Evolutionary conservation across 2,329 filamentous ascomycete species (phyloP).

Genomic region (Venturia asperata): DNA sequence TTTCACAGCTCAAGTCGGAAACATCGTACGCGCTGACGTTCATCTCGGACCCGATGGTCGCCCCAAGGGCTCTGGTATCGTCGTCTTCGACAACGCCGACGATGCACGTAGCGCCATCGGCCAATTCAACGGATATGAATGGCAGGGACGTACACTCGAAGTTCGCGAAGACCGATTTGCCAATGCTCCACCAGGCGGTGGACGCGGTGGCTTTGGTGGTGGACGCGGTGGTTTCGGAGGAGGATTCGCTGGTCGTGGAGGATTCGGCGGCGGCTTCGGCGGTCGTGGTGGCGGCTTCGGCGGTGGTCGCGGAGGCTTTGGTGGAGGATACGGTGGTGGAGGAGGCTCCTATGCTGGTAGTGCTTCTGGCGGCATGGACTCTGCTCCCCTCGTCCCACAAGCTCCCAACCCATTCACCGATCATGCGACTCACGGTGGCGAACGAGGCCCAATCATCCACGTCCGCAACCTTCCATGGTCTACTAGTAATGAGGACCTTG

Average conservation of each 20-base stretch:
- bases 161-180: constrained; percentile 96
- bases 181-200: constrained; percentile 44
- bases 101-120: constrained; percentile 94
- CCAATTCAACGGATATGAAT: constrained; percentile 98
- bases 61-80: constrained; percentile 93
- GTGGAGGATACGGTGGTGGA: constrained; percentile 34
- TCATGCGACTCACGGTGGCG: constrained; percentile 77
- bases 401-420: constrained; percentile 88
- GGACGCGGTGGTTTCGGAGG: constrained; percentile 51
- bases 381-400: constrained; percentile 40
- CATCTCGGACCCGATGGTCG: constrained; percentile 86
- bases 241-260: constrained; percentile 50
- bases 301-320: constrained; percentile 41
- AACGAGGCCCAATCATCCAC: constrained; percentile 78
- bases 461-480: constrained; percentile 99
- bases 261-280: constrained; percentile 44
- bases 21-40: constrained; percentile 88
- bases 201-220: constrained; percentile 38
- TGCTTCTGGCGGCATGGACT: constrained; percentile 27
- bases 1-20: constrained; percentile 26
- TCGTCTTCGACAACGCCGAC: constrained; percentile 90
- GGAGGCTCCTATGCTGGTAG: constrained; percentile 33
- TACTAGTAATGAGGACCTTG: constrained; percentile 93
- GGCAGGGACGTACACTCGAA: constrained; percentile 89
- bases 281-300: constrained; percentile 52